Evolutionary conservation across 2,329 filamentous ascomycete species (phyloP).

Genomic region (Diaporthe vaccinii): DNA sequence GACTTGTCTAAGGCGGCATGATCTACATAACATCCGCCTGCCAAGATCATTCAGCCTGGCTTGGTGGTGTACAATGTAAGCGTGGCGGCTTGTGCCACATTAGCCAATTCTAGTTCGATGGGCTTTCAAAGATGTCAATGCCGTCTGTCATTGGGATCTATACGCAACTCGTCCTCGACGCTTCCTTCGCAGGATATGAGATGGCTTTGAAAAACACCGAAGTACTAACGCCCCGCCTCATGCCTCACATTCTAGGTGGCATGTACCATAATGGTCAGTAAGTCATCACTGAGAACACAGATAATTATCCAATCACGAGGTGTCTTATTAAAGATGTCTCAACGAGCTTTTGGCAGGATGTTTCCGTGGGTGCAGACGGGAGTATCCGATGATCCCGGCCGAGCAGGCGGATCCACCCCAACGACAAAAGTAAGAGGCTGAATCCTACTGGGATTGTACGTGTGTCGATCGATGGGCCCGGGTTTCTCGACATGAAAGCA

Average conservation of each 20-base stretch:
- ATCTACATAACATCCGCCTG: not conserved
- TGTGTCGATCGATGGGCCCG: not conserved
- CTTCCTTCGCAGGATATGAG: not conserved
- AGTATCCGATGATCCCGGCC: not conserved
- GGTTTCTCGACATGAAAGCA: not conserved
- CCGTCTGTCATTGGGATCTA: not conserved
- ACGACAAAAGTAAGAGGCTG: not conserved
- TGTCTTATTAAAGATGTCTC: not conserved
- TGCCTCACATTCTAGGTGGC: not conserved
- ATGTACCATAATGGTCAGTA: not conserved
- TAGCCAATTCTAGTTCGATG: not conserved
- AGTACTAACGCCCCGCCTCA: not conserved
- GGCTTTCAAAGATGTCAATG: fast-evolving
- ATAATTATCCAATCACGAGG: not conserved
- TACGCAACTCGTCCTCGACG: not conserved
- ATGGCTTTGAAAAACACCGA: not conserved
- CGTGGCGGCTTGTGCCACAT: not conserved
- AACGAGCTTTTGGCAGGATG: not conserved
- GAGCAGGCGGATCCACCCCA: not conserved
- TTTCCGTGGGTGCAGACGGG: not conserved
- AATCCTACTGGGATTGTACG: not conserved
- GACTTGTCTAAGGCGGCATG: not conserved
- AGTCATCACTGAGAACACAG: not conserved
- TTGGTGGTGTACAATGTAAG: not conserved
- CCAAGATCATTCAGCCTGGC: not conserved